Percentiles rank a stretch among this genome's conserved stretches.
phyloP scores from a whole-genome alignment of 2,329 filamentous ascomycete species.

The Fusarium sp. region DNA sequence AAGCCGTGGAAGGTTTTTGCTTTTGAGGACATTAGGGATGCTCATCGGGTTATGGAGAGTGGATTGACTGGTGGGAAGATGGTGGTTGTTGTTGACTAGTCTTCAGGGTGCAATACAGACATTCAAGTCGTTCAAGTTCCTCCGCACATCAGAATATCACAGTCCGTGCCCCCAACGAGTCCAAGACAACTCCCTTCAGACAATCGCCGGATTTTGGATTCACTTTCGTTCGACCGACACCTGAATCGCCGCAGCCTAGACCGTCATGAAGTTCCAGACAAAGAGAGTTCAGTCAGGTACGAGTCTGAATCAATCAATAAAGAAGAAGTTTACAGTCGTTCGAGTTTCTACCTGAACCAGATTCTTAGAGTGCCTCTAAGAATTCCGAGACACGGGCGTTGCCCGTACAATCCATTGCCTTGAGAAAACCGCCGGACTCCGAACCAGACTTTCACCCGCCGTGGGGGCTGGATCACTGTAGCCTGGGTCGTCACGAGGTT shows the following conservation, averaged over 20 bases:
- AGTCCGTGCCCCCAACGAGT: not conserved
- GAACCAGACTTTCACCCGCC: not conserved
- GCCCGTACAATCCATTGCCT: not conserved
- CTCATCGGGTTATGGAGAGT: not conserved
- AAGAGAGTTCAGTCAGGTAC: too few species aligned
- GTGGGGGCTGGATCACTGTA: too few species aligned
- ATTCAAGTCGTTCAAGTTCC: not conserved
- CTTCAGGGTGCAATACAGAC: not conserved
- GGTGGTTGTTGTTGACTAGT: slow-evolving; percentile 1
- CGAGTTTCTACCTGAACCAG: too few species aligned
- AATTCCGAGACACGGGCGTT: too few species aligned
- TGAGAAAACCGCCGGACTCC: not conserved
- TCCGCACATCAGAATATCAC: not conserved
- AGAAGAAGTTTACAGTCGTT: too few species aligned
- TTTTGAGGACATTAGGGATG: slow-evolving; percentile 47
- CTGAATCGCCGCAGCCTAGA: too few species aligned
- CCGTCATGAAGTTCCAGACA: too few species aligned
- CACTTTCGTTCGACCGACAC: too few species aligned
- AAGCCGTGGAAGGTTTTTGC: slow-evolving; percentile 50
- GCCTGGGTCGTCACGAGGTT: not conserved
- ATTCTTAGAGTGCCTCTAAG: too few species aligned
- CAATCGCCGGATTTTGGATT: too few species aligned
- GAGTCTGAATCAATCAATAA: too few species aligned
- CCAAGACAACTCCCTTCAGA: not conserved
- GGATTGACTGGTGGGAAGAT: not conserved